A percentile compares a stretch with the other conserved stretches of the same genome.
Conservation (phyloP, 768 basidiomycete genomes). For the Clitopilus hobsonii region DNA sequence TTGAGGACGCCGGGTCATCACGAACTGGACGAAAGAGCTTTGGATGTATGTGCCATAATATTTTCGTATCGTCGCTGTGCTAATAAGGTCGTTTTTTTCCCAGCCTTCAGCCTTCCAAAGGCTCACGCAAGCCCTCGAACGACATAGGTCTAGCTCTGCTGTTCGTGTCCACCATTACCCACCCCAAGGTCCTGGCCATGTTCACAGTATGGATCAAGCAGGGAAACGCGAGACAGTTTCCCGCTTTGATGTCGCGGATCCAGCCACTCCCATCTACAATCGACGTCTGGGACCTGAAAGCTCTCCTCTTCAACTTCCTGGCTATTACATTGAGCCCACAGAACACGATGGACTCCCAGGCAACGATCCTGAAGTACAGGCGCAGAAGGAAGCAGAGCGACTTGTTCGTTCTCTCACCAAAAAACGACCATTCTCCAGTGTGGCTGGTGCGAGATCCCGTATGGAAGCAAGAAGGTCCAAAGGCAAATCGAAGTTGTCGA, state of each 20-base stretch:
- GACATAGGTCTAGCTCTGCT: constrained; percentile 26
- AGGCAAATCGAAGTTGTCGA: neutral
- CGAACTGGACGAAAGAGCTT: constrained; percentile 48
- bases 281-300: neutral
- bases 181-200: constrained; percentile 13
- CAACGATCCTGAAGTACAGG: constrained; percentile 18
- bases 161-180: constrained; percentile 25
- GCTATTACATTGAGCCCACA: constrained; percentile 53
- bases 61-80: constrained; percentile 4
- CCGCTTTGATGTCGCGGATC: constrained; percentile 1
- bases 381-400: constrained; percentile 31
- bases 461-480: neutral
- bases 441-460: constrained; percentile 9
- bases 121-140: constrained; percentile 43
- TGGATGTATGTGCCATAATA: constrained; percentile 37
- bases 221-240: constrained; percentile 1
- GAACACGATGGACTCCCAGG: constrained; percentile 61
- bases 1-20: constrained; percentile 26
- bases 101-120: constrained; percentile 46
- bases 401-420: constrained; percentile 33
- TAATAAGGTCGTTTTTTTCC: neutral
- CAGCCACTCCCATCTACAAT: neutral
- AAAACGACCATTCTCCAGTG: constrained; percentile 10
- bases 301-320: constrained; percentile 35
- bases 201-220: constrained; percentile 7